Base-by-base conservation (phyloP, 2,329 filamentous ascomycete genomes). In the Fusarium humuli region DNA sequence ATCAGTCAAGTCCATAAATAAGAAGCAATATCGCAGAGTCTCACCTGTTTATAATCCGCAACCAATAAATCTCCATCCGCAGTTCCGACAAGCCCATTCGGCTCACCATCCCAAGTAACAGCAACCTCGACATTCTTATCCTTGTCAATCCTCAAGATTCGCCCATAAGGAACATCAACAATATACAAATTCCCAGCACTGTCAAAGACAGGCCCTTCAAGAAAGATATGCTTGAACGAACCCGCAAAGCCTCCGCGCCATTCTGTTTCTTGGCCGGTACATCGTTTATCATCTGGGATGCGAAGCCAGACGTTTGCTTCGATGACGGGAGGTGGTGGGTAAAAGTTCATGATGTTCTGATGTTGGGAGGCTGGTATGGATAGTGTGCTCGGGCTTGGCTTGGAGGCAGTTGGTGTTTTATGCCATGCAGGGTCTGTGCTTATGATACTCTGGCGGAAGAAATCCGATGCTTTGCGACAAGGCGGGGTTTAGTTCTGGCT, bases 21-120 rank as follows among this genome's bases (percentile, higher is more conserved):
- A 18, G 34, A n/a, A 37, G 16, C 5, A n/a, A 37, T 37, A 37
- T 22, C 22, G 22, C 22, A 22, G 22, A 22, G 22, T 22, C 3
- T 40, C 66, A 81, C 81, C 74, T 82, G 79, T 57, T 83, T 83
- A 48, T 83, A 83, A 34, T 83, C 81, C 11, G 81, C 81, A 7
- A 82, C 70, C 0, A 82, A 52, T 1, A 83, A 56, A 11, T 71
- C 70, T 1, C 81, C 81, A 49, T 82, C 75, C 0, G 56, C 27
- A 3, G 75, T 75, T 0, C 78, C 72, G 1, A 77, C 79, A 5
- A 83, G 64, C 1, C 81, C 81, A 57, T 83, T 83, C 0, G 81
- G 81, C 50, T 83, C 81, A 1, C 80, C 81, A 61, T 83, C 80
- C 75, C 78, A 29, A 29, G 10, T 12, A 29, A 29, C 27, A 40